Base-by-base conservation (phyloP, 2,329 filamentous ascomycete species). In the Trichothecium roseum region DNA sequence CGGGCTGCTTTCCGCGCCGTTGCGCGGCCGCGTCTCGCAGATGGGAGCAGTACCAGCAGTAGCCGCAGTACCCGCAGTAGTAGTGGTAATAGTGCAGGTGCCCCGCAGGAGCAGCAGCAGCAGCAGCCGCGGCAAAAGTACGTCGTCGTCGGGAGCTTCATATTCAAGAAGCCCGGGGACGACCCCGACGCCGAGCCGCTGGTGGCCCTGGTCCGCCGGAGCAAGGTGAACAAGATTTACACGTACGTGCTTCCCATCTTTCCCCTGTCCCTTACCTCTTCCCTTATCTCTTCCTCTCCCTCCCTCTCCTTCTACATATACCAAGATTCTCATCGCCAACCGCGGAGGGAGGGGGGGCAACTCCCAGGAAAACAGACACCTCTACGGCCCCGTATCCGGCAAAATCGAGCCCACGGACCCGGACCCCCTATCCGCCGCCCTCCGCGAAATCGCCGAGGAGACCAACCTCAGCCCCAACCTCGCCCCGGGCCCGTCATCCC, bases 201-300 rank as follows among this genome's bases (percentile, higher is more conserved):
- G 27, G 71, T 82, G 5, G 78, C 76, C 1, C 59, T 83, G 1
- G 82, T 82, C 50, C 63, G 66, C 30, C 66, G 78, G 12, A 80
- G 76, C 46, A 61, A 59, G 36, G 6, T 6, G 6, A 24, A 24
- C 20, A 64, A 72, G 41, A 73, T 80, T 13, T 59, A 57, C 5
- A 76, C 74, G 1, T 82, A 82, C 45, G 65, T 24, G 10, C 20
- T 10, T 6, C 10, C 10, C 20, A 24, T 6, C 20, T n/a, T n/a
- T n/a, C n/a, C n/a, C n/a, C n/a, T n/a, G n/a, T n/a, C n/a, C n/a
- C n/a, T 48, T 26, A 8, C 18, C 18, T 14, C 15, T 28, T n/a
- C n/a, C n/a, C 26, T 17, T 7, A n/a, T 8, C 16, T 15, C 27
- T 6, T 18, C 2, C 18, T 27, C 30, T 18, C 16, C 30, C 17